These are phyloP conservation scores for Fraxinus nigra DNA, from an alignment of 305 asterid genomes.

Conservation along the genomic window DNA sequence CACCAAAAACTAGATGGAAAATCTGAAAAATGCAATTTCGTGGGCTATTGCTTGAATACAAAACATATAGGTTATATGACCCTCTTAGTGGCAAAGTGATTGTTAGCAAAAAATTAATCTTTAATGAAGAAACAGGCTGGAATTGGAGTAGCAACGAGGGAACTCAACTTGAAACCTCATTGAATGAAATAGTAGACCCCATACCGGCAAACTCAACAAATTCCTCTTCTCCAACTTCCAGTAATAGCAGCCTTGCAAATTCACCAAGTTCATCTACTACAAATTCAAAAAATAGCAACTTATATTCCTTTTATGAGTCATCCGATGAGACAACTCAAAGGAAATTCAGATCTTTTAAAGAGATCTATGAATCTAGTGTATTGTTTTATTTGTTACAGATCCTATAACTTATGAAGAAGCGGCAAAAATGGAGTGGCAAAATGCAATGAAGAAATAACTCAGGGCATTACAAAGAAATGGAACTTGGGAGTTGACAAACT, in stretches of 20 bases:
- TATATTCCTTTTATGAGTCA: no score
- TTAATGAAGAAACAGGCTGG: not conserved
- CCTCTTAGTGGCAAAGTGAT: not conserved
- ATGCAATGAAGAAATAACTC: no score
- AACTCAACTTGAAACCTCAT: not conserved
- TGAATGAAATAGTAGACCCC: not conserved
- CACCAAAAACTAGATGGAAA: not conserved
- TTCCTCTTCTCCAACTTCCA: not conserved
- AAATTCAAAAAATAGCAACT: no score
- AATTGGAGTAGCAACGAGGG: not conserved
- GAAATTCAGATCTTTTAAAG: no score
- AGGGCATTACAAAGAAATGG: no score
- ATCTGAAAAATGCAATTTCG: not conserved
- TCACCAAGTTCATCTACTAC: not conserved
- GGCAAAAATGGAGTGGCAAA: no score
- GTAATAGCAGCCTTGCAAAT: not conserved
- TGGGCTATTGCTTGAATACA: slow-evolving; percentile 3
- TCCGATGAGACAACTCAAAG: no score
- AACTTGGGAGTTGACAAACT: no score
- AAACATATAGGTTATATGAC: slow-evolving; percentile 12
- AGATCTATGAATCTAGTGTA: no score
- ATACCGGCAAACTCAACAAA: not conserved
- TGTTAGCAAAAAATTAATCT: not conserved
- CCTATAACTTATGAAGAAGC: no score
- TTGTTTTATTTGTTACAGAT: no score